A percentile compares a stretch with the other conserved stretches of the same genome.
Conservation (phyloP, 1,139 yeast genomes). For the Pichia sp. region DNA sequence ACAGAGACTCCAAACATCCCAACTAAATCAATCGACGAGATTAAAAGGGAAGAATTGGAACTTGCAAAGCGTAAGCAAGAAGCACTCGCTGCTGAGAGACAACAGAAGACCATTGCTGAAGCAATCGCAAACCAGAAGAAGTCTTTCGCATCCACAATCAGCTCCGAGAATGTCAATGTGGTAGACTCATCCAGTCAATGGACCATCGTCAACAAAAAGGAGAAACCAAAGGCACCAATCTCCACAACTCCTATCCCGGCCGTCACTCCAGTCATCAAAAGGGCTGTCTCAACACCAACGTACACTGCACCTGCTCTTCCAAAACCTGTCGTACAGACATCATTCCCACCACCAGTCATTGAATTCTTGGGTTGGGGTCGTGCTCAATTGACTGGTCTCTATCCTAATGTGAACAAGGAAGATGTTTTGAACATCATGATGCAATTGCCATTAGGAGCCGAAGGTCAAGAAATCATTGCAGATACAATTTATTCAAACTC, state of each 20-base stretch:
- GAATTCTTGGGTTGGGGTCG: constrained; percentile 87
- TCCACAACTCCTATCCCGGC: constrained; percentile 7
- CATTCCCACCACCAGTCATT: constrained; percentile 32
- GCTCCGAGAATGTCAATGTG: constrained; percentile 16
- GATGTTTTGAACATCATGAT: constrained; percentile 77
- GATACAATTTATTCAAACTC: constrained; percentile 91
- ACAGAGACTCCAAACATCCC: constrained; percentile 17
- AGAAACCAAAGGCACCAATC: constrained; percentile 27
- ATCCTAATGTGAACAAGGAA: constrained; percentile 64
- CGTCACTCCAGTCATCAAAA: background rate
- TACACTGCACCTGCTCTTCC: background rate
- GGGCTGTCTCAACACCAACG: background rate
- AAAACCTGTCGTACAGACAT: background rate
- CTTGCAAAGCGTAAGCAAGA: constrained; percentile 17
- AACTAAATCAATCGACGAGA: constrained; percentile 23
- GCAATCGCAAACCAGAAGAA: constrained; percentile 17
- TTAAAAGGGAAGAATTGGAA: constrained; percentile 24
- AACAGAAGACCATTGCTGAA: constrained; percentile 13
- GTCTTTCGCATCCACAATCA: constrained; percentile 31
- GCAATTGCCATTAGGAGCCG: constrained; percentile 67
- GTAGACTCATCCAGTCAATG: constrained; percentile 30
- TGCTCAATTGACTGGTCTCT: constrained; percentile 60
- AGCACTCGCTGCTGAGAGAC: constrained; percentile 12
- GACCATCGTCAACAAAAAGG: constrained; percentile 38
- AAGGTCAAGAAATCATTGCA: constrained; percentile 78